Conservation (phyloP, 148 eudicot genomes). For the Rhododendron kiyosumense region DNA sequence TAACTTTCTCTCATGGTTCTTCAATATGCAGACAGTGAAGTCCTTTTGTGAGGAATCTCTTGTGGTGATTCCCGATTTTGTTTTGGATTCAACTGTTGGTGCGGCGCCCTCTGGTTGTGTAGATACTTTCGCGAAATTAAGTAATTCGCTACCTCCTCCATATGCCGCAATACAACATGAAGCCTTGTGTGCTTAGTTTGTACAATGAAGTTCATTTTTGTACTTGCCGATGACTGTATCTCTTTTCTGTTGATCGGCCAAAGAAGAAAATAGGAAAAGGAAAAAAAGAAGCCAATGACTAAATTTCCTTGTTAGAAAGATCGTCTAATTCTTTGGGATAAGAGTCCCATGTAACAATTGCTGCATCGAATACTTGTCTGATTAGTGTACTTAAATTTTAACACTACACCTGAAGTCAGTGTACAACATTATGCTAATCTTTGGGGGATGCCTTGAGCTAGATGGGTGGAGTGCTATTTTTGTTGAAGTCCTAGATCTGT, state of each 20-base stretch:
- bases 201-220: neutral
- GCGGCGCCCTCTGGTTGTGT: slow-evolving; percentile 38
- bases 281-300: neutral
- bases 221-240: neutral
- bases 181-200: slow-evolving; percentile 51
- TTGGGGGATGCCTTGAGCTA: neutral
- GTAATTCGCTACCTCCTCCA: slow-evolving; percentile 64
- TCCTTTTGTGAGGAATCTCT: slow-evolving; percentile 72
- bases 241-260: neutral
- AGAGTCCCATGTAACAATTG: neutral
- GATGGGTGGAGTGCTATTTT: neutral
- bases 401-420: neutral
- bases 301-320: neutral
- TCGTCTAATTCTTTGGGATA: neutral
- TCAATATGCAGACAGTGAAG: slow-evolving; percentile 59
- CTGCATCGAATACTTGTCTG: neutral
- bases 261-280: neutral
- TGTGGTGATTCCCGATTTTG: slow-evolving; percentile 66
- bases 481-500: neutral
- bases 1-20: slow-evolving; percentile 9
- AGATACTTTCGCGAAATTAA: slow-evolving; percentile 51
- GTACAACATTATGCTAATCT: neutral
- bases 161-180: slow-evolving; percentile 45
- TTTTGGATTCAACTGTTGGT: slow-evolving; percentile 68
- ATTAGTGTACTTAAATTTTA: neutral